Evolutionary conservation across 176 grass and related monocot species (phyloP).

Genomic region (Oryza rufipogon): DNA sequence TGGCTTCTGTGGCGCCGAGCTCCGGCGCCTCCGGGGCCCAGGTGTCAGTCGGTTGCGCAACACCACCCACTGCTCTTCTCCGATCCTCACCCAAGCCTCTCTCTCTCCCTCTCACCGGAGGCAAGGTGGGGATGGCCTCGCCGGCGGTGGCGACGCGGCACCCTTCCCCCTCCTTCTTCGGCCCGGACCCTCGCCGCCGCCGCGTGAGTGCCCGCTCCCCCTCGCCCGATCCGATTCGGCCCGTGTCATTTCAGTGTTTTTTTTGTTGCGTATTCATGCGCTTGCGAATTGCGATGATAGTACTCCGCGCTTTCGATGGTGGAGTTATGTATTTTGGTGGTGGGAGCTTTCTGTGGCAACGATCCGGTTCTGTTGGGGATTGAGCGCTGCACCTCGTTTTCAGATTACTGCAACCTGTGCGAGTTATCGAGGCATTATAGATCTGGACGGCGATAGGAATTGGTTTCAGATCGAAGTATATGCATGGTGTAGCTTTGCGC

Average conservation of each 20-base stretch:
- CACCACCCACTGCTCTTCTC: not conserved
- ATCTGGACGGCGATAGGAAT: not conserved
- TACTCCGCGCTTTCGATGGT: not conserved
- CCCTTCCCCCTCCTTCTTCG: constrained; percentile 31
- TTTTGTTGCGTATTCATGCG: not conserved
- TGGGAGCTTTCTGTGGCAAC: not conserved
- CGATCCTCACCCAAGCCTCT: too few species aligned
- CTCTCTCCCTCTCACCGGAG: not conserved
- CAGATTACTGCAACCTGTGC: not conserved
- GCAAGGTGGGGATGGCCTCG: constrained; percentile 35
- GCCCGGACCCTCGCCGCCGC: constrained; percentile 11
- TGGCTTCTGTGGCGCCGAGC: not conserved
- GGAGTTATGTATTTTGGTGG: not conserved
- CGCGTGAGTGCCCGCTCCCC: constrained; percentile 35
- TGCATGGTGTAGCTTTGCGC: not conserved
- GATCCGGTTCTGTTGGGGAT: not conserved
- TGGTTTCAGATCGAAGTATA: constrained; percentile 2
- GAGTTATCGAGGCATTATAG: not conserved
- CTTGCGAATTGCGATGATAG: not conserved
- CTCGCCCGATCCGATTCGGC: not conserved
- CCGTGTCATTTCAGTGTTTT: not conserved
- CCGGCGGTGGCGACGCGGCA: constrained; percentile 36
- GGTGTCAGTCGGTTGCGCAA: constrained; percentile 19
- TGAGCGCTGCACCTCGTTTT: not conserved
- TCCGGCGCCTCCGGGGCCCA: not conserved